Evolutionary conservation across 2,329 filamentous ascomycete genomes (phyloP).

Genomic region (Tolypocladium amazonense): DNA sequence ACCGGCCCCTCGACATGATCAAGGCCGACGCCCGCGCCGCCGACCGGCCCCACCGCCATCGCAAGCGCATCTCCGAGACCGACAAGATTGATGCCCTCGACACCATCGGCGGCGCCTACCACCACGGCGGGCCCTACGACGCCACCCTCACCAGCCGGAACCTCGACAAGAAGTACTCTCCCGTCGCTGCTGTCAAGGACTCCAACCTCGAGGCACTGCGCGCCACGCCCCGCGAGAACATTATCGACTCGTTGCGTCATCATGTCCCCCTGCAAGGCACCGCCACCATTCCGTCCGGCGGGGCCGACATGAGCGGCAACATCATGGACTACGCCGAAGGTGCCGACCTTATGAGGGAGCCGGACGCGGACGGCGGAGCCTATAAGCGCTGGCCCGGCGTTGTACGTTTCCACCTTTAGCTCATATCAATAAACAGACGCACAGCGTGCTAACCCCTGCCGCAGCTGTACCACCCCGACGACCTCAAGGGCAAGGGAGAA

Average conservation of each 20-base stretch:
- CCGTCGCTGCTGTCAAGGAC: constrained; percentile 63
- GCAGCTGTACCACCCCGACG: constrained; percentile 60
- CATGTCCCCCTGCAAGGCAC: constrained; percentile 77
- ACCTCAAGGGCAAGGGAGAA: constrained; percentile 76
- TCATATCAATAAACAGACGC: not conserved
- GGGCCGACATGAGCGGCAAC: constrained; percentile 55
- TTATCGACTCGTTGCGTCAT: constrained; percentile 59
- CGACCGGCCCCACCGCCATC: constrained; percentile 58
- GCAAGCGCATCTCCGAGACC: constrained; percentile 53
- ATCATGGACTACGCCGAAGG: constrained; percentile 75
- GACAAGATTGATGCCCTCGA: constrained; percentile 80
- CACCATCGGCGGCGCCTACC: constrained; percentile 56
- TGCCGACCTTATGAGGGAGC: constrained; percentile 72
- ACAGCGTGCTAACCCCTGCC: not conserved
- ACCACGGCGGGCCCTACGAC: constrained; percentile 87
- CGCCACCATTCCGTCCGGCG: constrained; percentile 64
- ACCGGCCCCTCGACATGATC: constrained; percentile 57
- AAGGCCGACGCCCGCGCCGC: constrained; percentile 52
- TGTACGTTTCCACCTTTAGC: constrained; percentile 40
- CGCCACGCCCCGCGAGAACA: constrained; percentile 70
- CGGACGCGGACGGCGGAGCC: constrained; percentile 55
- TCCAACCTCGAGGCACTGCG: constrained; percentile 67
- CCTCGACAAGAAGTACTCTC: constrained; percentile 48
- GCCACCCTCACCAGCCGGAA: constrained; percentile 70
- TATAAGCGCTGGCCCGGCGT: constrained; percentile 68